A percentile compares a stretch with the other conserved stretches of the same genome.
Conservation (phyloP, 1,284 basidiomycete species). For the Apiotrichum brassicae region DNA sequence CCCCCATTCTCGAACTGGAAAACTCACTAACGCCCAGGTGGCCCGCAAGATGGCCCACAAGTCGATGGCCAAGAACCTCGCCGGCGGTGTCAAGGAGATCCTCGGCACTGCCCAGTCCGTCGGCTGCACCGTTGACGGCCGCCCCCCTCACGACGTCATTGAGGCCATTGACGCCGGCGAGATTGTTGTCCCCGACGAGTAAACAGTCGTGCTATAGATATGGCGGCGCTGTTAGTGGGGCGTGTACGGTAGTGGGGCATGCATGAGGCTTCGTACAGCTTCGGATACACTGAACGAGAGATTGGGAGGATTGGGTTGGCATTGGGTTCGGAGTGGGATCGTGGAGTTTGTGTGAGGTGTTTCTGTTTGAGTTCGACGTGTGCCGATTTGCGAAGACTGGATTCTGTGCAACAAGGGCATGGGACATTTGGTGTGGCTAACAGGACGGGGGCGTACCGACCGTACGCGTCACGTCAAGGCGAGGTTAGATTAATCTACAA, state of each 20-base stretch:
- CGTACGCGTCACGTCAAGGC: no score
- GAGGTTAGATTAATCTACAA: no score
- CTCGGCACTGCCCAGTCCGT: constrained; percentile 85
- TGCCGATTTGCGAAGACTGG: no score
- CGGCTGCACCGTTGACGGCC: constrained; percentile 94
- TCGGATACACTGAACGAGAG: neutral
- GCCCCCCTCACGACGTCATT: constrained; percentile 90
- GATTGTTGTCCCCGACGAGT: constrained; percentile 90
- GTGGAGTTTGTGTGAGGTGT: no score
- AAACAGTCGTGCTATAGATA: constrained; percentile 41
- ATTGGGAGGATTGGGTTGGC: neutral
- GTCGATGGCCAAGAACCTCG: constrained; percentile 86
- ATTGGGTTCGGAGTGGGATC: no score
- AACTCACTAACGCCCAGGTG: constrained; percentile 28
- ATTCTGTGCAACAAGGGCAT: no score
- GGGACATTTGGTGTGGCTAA: no score
- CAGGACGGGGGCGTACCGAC: no score
- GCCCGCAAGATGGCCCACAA: constrained; percentile 89
- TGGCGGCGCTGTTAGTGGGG: neutral
- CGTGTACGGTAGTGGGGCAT: constrained; percentile 24
- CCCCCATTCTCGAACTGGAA: neutral
- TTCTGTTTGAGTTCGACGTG: no score
- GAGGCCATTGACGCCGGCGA: constrained; percentile 94
- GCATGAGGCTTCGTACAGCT: constrained; percentile 19
- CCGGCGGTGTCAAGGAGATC: constrained; percentile 90